Percentiles rank a stretch among this genome's conserved stretches.
Conservation (phyloP, 139 green algal genomes). For the Closterium sp. region DNA sequence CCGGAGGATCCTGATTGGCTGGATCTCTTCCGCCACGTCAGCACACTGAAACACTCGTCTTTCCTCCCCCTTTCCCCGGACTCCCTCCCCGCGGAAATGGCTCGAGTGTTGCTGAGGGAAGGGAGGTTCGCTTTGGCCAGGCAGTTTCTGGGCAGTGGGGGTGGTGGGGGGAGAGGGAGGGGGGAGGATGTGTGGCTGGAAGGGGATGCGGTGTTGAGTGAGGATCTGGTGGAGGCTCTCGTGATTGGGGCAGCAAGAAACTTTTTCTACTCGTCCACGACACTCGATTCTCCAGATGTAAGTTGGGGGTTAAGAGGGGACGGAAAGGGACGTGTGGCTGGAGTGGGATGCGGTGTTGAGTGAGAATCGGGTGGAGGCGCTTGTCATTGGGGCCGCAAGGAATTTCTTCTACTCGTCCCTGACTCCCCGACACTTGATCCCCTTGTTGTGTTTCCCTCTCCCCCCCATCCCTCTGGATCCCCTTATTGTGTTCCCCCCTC, state of each 20-base stretch:
- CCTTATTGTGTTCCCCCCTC: too few species aligned
- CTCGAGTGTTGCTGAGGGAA: slow-evolving; percentile 12
- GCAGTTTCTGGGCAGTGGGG: not conserved
- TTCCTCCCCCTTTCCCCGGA: slow-evolving; percentile 17
- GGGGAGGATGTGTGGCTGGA: not conserved
- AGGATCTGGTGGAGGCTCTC: slow-evolving; percentile 12
- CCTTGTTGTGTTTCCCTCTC: too few species aligned
- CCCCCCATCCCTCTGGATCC: too few species aligned
- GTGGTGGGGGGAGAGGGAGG: not conserved
- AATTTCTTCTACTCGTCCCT: too few species aligned
- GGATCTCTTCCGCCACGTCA: slow-evolving; percentile 17
- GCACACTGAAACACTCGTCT: slow-evolving; percentile 13
- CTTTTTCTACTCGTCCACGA: slow-evolving; percentile 26
- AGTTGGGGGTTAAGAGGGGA: too few species aligned
- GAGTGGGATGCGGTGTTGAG: too few species aligned
- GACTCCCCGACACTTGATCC: too few species aligned
- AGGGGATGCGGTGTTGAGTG: not conserved
- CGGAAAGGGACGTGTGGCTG: too few species aligned
- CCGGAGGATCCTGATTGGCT: slow-evolving; percentile 27
- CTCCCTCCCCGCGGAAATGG: slow-evolving; percentile 23
- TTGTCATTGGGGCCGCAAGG: too few species aligned
- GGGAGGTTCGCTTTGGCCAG: slow-evolving; percentile 22
- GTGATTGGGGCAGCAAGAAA: slow-evolving; percentile 21
- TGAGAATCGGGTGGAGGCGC: too few species aligned
- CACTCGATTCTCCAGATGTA: slow-evolving; percentile 13